A percentile compares a stretch with the other conserved stretches of the same genome.
Conservation (phyloP, 805 yeast species). For the Candida nitratophila region DNA sequence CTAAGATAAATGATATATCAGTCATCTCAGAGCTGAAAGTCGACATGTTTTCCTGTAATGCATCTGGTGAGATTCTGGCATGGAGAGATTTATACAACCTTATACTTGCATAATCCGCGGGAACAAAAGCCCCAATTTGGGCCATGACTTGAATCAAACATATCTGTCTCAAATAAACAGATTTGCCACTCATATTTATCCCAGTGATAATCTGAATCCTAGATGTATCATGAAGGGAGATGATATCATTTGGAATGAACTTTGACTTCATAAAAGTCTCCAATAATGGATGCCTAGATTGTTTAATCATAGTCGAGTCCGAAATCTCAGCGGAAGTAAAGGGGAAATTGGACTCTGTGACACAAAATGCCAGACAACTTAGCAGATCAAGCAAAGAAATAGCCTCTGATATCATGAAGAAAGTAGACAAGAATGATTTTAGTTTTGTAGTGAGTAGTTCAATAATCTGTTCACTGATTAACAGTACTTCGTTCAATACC, state of each 20-base stretch:
- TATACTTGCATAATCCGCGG: conserved; percentile 35
- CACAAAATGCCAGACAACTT: conserved; percentile 21
- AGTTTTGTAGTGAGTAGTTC: conserved; percentile 23
- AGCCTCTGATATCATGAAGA: conserved; percentile 38
- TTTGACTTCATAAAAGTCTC: conserved; percentile 14
- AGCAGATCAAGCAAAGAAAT: conserved; percentile 34
- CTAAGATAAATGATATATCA: conserved; percentile 38
- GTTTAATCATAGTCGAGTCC: conserved; percentile 21
- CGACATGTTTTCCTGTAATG: conserved; percentile 28
- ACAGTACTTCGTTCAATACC: conserved; percentile 31
- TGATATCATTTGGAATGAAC: conserved; percentile 34
- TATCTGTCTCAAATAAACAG: conserved; percentile 47
- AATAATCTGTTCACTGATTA: conserved; percentile 34
- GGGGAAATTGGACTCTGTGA: conserved; percentile 8
- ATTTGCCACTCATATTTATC: conserved; percentile 59
- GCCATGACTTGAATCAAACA: conserved; percentile 44
- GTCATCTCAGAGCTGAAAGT: conserved; percentile 41
- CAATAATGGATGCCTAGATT: conserved; percentile 36
- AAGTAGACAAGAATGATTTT: conserved; percentile 22
- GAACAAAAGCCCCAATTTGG: conserved; percentile 49
- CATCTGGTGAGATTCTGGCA: conserved; percentile 32
- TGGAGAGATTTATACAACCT: conserved; percentile 32
- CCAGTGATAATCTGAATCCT: conserved; percentile 47
- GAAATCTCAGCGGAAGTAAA: conserved; percentile 33
- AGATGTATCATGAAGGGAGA: conserved; percentile 27